Evolutionary conservation across 1,284 basidiomycete species (phyloP).

Genomic region (Cryptococcus sp.): DNA sequence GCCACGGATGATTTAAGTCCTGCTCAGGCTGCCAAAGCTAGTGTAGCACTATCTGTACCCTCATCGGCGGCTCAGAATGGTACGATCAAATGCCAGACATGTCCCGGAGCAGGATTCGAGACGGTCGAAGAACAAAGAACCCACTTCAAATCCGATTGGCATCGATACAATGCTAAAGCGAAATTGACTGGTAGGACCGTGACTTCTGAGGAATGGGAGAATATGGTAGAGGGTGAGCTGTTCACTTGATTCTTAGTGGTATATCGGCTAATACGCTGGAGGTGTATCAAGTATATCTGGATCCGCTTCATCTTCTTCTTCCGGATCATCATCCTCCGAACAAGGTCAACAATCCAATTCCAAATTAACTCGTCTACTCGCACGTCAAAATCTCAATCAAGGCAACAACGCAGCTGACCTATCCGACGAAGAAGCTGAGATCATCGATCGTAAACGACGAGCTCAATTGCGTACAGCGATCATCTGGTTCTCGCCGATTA

Average conservation of each 20-base stretch:
- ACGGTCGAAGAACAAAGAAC: constrained; percentile 75
- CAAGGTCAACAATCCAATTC: constrained; percentile 16
- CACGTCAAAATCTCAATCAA: constrained; percentile 53
- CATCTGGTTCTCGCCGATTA: constrained; percentile 73
- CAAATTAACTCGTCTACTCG: constrained; percentile 58
- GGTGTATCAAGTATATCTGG: constrained; percentile 84
- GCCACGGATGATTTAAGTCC: background rate
- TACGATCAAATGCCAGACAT: constrained; percentile 64
- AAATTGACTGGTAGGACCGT: constrained; percentile 61
- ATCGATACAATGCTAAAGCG: constrained; percentile 91
- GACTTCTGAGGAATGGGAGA: constrained; percentile 65
- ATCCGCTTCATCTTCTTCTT: constrained; percentile 66
- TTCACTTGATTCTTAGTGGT: background rate
- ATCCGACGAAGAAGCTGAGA: constrained; percentile 42
- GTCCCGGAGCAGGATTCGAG: constrained; percentile 64
- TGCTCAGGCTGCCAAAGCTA: background rate
- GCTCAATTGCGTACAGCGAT: constrained; percentile 66
- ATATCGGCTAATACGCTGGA: constrained; percentile 34
- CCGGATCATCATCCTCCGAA: constrained; percentile 54
- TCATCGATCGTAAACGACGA: constrained; percentile 40
- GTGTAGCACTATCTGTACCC: background rate
- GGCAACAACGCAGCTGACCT: constrained; percentile 16
- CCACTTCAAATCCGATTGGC: constrained; percentile 96
- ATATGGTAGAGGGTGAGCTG: constrained; percentile 68
- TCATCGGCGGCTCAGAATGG: constrained; percentile 2